These are phyloP conservation scores for Dryadomyces quercus-mongolicae DNA, from an alignment of 2,329 filamentous ascomycete genomes.

Conservation along the genomic window DNA sequence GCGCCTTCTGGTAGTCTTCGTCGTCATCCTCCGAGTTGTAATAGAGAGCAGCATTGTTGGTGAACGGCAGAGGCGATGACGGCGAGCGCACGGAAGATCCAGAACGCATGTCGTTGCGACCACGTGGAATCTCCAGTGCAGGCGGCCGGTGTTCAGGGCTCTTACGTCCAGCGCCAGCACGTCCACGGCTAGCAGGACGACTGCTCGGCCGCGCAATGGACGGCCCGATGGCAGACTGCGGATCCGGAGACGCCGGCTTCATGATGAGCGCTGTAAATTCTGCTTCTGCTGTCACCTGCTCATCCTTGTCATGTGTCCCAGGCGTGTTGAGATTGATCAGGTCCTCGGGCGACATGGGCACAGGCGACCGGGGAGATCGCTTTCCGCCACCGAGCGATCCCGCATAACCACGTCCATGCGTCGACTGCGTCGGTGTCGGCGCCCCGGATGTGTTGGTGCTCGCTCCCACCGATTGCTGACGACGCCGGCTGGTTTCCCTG, in stretches of 20 bases:
- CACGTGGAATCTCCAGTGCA: constrained; percentile 38
- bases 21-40: constrained; percentile 51
- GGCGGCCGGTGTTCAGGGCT: constrained; percentile 34
- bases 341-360: constrained; percentile 91
- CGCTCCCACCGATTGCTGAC: constrained; percentile 1
- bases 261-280: constrained; percentile 1
- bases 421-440: constrained; percentile 26
- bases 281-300: constrained; percentile 1
- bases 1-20: constrained; percentile 42
- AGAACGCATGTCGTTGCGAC: constrained; percentile 49
- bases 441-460: constrained; percentile 5
- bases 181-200: constrained; percentile 35
- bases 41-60: constrained; percentile 41
- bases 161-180: constrained; percentile 20
- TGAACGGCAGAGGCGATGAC: constrained; percentile 68
- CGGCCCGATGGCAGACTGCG: constrained; percentile 14
- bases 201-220: constrained; percentile 24
- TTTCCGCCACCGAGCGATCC: constrained; percentile 53
- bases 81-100: constrained; percentile 57
- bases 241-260: constrained; percentile 2
- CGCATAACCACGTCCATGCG: constrained; percentile 42
- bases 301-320: constrained; percentile 15
- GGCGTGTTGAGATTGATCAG: constrained; percentile 42
- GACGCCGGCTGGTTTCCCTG: constrained; percentile 29
- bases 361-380: constrained; percentile 78